Evolutionary conservation across 2,329 filamentous ascomycete species (phyloP).

Genomic region (Talaromyces sp.): DNA sequence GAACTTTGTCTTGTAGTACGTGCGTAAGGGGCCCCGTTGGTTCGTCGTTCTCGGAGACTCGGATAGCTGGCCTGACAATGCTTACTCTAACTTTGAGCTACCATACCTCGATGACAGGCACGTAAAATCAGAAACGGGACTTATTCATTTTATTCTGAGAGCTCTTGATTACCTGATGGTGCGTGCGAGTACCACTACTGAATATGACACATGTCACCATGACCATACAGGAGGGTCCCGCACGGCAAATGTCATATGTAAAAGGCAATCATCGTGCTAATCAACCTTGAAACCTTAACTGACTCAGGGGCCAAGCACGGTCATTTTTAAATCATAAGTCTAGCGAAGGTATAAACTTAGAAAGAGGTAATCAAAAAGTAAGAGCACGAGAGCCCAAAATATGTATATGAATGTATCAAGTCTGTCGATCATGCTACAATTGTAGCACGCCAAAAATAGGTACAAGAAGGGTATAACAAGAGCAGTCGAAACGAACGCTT

Average conservation of each 20-base stretch:
- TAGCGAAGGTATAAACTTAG: neutral
- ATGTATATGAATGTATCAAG: conserved; percentile 3
- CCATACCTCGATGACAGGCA: neutral
- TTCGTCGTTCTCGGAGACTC: neutral
- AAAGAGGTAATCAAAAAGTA: neutral
- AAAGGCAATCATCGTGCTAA: neutral
- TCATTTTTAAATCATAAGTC: neutral
- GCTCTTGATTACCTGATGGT: neutral
- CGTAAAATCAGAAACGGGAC: neutral
- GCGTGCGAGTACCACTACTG: neutral
- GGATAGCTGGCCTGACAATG: neutral
- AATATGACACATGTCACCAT: neutral
- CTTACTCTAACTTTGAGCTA: neutral
- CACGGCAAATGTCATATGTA: neutral
- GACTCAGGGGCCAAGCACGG: neutral
- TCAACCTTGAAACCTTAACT: neutral
- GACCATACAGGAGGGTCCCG: neutral
- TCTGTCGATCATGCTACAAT: neutral
- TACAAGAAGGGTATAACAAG: conserved; percentile 6
- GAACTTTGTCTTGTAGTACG: neutral
- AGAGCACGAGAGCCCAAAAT: neutral
- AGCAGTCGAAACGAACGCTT: neutral
- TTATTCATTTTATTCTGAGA: no score
- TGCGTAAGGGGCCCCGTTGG: neutral
- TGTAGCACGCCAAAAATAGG: neutral